Conservation (phyloP, 305 asterid genomes). For the Lippia alba region DNA sequence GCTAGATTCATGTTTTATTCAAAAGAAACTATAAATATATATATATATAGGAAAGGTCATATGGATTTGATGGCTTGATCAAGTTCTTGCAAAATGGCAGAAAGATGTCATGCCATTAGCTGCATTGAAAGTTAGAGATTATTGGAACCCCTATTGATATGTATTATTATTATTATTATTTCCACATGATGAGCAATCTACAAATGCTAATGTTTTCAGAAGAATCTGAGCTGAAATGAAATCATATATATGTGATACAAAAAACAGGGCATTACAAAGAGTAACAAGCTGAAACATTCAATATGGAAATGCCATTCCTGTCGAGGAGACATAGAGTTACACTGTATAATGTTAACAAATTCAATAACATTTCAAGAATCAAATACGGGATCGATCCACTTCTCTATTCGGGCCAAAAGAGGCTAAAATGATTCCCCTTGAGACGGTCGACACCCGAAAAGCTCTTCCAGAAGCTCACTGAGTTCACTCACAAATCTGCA, state of each 20-base stretch:
- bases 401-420: conserved; percentile 13
- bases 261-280: neutral
- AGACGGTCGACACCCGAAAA: neutral
- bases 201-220: neutral
- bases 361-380: conserved; percentile 33
- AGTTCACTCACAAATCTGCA: conserved; percentile 6
- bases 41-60: no score
- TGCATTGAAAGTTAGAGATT: neutral
- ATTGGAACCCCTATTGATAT: conserved; percentile 2
- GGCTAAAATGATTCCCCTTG: conserved; percentile 8
- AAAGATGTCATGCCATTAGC: neutral
- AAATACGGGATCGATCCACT: conserved; percentile 17
- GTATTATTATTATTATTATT: neutral
- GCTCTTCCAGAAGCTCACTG: neutral
- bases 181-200: no score
- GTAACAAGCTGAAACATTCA: conserved; percentile 33
- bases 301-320: conserved; percentile 22
- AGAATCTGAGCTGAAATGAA: neutral
- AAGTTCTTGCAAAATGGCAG: neutral
- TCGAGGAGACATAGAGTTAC: conserved; percentile 38
- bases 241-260: neutral
- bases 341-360: conserved; percentile 33
- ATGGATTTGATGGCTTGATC: no score
- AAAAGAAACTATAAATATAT: no score
- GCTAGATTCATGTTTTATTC: no score